Conservation (phyloP, 768 basidiomycete genomes). For the Rhodotorula graminis region DNA sequence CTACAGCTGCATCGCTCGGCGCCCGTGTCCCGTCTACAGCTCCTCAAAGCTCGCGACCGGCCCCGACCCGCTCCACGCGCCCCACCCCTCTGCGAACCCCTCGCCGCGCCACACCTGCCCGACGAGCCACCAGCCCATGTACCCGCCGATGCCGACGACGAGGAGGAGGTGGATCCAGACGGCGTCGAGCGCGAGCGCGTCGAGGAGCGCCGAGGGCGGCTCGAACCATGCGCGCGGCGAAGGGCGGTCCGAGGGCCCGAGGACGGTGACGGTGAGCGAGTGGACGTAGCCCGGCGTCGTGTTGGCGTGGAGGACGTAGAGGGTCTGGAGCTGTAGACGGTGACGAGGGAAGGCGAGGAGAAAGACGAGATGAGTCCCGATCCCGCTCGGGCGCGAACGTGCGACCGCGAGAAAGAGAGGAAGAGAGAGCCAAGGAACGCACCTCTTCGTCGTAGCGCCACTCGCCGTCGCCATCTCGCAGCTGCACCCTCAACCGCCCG, state of each 20-base stretch:
- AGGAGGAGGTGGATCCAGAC: slow-evolving; percentile 11
- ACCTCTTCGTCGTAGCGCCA: slow-evolving; percentile 58
- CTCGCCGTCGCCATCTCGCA: slow-evolving; percentile 55
- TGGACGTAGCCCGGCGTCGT: slow-evolving; percentile 28
- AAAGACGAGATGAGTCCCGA: no score
- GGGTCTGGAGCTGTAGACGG: slow-evolving; percentile 57
- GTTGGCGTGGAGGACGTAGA: slow-evolving; percentile 57
- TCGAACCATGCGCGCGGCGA: slow-evolving; percentile 20
- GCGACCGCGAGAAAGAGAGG: no score
- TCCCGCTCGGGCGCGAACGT: no score
- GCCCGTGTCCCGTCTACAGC: neutral
- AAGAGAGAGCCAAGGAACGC: neutral
- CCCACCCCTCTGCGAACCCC: neutral
- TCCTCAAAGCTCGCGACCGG: neutral
- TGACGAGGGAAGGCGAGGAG: neutral
- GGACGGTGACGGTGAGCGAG: slow-evolving; percentile 27
- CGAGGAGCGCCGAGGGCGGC: slow-evolving; percentile 9
- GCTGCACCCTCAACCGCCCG: slow-evolving; percentile 57
- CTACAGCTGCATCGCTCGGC: no score
- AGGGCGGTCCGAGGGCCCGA: slow-evolving; percentile 10
- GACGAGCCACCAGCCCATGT: slow-evolving; percentile 8
- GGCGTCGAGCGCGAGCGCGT: slow-evolving; percentile 2
- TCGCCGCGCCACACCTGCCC: neutral
- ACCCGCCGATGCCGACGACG: neutral
- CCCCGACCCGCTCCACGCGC: no score